Base-by-base conservation (phyloP, 768 basidiomycete species). In the Agaricus subrufescens region DNA sequence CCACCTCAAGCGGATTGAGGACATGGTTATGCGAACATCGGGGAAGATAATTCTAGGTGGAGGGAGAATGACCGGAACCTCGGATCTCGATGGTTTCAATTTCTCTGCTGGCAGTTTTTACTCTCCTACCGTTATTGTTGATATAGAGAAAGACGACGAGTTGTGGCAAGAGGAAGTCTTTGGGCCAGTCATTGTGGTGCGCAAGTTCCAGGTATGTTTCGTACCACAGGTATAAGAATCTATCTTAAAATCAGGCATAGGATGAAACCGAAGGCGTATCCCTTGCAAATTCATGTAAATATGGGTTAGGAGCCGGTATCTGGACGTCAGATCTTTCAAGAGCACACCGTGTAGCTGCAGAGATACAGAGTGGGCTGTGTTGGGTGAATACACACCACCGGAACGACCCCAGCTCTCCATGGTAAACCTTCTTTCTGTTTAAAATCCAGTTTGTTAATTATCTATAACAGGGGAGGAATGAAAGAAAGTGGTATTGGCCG, bases 341-440 rank as follows among this genome's bases (percentile, higher is more conserved):
- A 54, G 91, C 87, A 9, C 90, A 93, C 65, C 83, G 87, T 3
- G 80, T 91, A 2, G 80, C 91, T 5, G 78, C 78, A 49, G 73
- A 73, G 34, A 84, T 94, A 37, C 78, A 94, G 61, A 75, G 86
- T 15, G 92, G 92, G 4, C 64, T 94, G 30, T 87, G 89, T 45
- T 94, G 92, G 92, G 81, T 93, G 38, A 94, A 94, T 65, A 91
- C 88, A 0, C 90, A 93, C 61, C 92, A 94, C 64, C 80, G 91
- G 46, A 94, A 94, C 62, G 91, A 94, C 65, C 92, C 92, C 7
- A 88, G 87, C 60, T 91, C 89, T 31, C 91, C 92, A 40, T 94
- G 92, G 91, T 90, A 65, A 39, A 79, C 31, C 46, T 40, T 12
- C 46, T 44, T 37, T 58, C 31, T 29, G 19, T 15, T 12, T 27